Evolutionary conservation across 176 grass and related monocot genomes (phyloP).

Genomic region (Typha latifolia): DNA sequence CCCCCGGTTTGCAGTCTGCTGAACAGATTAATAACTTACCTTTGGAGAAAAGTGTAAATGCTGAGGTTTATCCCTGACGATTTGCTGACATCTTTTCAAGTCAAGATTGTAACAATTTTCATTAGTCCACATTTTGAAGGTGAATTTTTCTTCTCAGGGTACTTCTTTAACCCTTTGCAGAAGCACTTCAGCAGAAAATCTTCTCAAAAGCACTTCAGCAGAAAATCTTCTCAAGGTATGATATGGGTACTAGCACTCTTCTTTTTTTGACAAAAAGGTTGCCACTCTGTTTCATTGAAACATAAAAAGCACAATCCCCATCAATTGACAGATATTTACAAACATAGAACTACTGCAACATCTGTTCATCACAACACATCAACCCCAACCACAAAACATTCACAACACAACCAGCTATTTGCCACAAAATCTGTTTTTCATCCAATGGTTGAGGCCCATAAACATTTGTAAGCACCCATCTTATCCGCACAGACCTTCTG

Average conservation of each 20-base stretch:
- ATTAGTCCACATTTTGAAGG: not conserved
- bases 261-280: no score
- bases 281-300: no score
- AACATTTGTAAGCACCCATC: no score
- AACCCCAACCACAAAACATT: no score
- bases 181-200: conserved; percentile 65
- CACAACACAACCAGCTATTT: no score
- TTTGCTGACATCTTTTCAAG: not conserved
- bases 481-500: no score
- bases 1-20: conserved; percentile 66
- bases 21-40: conserved; percentile 24
- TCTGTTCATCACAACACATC: no score
- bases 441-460: no score
- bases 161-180: conserved; percentile 33
- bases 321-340: no score
- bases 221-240: conserved; percentile 87
- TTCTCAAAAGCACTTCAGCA: conserved; percentile 61
- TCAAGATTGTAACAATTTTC: not conserved
- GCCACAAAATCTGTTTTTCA: no score
- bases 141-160: conserved; percentile 27
- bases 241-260: not conserved
- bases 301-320: no score
- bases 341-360: no score
- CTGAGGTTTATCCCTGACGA: conserved; percentile 14
- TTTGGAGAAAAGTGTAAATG: conserved; percentile 24